Evolutionary conservation across 306 rosid species (phyloP).

Genomic region (Pachyrhizus erosus): DNA sequence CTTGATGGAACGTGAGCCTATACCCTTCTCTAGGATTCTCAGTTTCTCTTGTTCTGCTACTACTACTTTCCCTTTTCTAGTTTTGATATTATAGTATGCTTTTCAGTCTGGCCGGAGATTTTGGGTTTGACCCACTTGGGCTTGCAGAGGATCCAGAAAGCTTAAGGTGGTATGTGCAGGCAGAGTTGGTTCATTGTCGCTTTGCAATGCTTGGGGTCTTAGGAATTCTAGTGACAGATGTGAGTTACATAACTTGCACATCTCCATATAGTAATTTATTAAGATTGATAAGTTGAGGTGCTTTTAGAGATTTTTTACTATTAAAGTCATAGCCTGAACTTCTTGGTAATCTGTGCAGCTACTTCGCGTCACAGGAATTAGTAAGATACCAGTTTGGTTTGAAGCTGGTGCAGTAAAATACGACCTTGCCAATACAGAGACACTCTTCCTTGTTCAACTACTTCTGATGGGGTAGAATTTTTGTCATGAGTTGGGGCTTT

Average conservation of each 20-base stretch:
- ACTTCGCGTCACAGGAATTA: slow-evolving; percentile 77
- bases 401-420: slow-evolving; percentile 84
- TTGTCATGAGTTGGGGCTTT: slow-evolving; percentile 15
- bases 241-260: slow-evolving; percentile 48
- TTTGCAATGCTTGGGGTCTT: slow-evolving; percentile 94
- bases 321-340: slow-evolving; percentile 16
- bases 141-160: slow-evolving; percentile 89
- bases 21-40: neutral
- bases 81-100: slow-evolving; percentile 2
- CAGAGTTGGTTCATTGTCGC: slow-evolving; percentile 87
- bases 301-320: neutral
- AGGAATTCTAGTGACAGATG: slow-evolving; percentile 91
- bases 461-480: slow-evolving; percentile 80
- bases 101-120: slow-evolving; percentile 84
- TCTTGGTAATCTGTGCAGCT: slow-evolving; percentile 56
- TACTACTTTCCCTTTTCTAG: neutral
- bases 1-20: slow-evolving; percentile 84
- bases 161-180: slow-evolving; percentile 97
- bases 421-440: slow-evolving; percentile 68
- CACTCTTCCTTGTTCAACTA: slow-evolving; percentile 81
- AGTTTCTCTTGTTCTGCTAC: neutral
- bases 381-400: slow-evolving; percentile 78
- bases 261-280: neutral
- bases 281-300: neutral
- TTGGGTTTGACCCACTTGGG: slow-evolving; percentile 95